Percentiles rank a stretch among this genome's conserved stretches.
These are phyloP conservation scores for Cladosporium colombiae DNA, from an alignment of 2,329 filamentous ascomycete species.

Conservation along the genomic window DNA sequence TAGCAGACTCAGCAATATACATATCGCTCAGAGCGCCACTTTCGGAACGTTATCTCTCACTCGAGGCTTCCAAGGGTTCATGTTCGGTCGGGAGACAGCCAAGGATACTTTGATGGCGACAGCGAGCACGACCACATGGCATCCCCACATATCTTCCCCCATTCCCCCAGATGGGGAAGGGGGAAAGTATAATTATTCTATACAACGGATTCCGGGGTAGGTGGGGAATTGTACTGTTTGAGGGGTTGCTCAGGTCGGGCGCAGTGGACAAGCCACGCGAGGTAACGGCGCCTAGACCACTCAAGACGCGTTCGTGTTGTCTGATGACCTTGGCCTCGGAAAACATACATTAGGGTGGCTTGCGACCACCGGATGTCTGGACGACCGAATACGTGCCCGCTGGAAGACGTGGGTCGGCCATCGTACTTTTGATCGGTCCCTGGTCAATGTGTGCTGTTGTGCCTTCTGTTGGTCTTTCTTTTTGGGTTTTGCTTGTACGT, in stretches of 20 bases:
- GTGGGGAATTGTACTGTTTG: background rate
- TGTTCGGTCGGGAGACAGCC: background rate
- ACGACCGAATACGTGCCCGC: background rate
- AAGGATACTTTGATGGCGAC: background rate
- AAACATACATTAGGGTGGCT: background rate
- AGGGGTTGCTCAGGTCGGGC: background rate
- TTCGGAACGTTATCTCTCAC: background rate
- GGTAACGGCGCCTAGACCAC: background rate
- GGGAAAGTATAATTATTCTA: background rate
- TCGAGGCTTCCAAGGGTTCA: background rate
- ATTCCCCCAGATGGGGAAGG: background rate
- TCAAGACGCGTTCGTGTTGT: background rate
- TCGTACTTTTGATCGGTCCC: background rate
- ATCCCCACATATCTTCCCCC: background rate
- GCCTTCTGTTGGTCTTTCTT: background rate
- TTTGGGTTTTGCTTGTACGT: background rate
- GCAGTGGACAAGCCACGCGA: background rate
- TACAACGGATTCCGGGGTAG: background rate
- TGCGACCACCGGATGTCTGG: background rate
- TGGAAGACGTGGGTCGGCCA: background rate
- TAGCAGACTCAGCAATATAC: slow-evolving; percentile 5
- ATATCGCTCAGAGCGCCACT: background rate
- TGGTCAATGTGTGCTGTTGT: background rate
- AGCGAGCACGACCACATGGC: background rate
- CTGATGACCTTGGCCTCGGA: background rate